Percentiles rank a stretch among this genome's conserved stretches.
Evolutionary conservation across 1,139 yeast species (phyloP).

Genomic region (Hansenula lynferdii): DNA sequence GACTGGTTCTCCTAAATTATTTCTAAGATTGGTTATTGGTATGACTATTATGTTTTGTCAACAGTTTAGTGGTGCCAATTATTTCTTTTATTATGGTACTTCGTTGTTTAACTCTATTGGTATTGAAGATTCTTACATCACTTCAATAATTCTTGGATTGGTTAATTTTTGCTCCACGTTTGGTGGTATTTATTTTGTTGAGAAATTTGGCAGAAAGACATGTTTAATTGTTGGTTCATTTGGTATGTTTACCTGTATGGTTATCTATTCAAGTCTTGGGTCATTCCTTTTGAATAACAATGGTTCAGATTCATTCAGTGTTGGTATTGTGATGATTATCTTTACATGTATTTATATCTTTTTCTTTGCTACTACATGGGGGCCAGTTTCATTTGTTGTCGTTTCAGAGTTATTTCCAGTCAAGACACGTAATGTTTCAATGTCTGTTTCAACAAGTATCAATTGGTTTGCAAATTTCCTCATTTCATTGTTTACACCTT

Average conservation of each 20-base stretch:
- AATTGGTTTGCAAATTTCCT: constrained; percentile 78
- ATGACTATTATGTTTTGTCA: constrained; percentile 41
- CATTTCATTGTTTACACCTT: constrained; percentile 68
- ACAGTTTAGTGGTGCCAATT: constrained; percentile 54
- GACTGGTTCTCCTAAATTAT: constrained; percentile 42
- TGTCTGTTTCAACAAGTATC: constrained; percentile 67
- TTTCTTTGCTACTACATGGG: constrained; percentile 82
- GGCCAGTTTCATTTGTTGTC: constrained; percentile 73
- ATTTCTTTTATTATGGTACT: constrained; percentile 53
- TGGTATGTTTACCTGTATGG: constrained; percentile 56
- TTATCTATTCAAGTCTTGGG: constrained; percentile 64
- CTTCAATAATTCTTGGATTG: constrained; percentile 68
- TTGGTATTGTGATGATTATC: constrained; percentile 65
- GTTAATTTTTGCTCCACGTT: constrained; percentile 78
- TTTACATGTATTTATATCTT: constrained; percentile 71
- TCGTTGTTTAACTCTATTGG: constrained; percentile 49
- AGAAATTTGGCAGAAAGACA: constrained; percentile 61
- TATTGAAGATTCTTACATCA: constrained; percentile 31
- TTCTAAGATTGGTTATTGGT: constrained; percentile 40
- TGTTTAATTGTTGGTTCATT: constrained; percentile 58
- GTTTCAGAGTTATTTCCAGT: constrained; percentile 76
- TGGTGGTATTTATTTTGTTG: constrained; percentile 62
- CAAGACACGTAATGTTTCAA: constrained; percentile 68
- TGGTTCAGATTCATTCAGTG: constrained; percentile 30
- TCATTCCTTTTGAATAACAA: constrained; percentile 29